phyloP scores from a whole-genome alignment of 2,329 filamentous ascomycete species.

The Blumeria graminis region DNA sequence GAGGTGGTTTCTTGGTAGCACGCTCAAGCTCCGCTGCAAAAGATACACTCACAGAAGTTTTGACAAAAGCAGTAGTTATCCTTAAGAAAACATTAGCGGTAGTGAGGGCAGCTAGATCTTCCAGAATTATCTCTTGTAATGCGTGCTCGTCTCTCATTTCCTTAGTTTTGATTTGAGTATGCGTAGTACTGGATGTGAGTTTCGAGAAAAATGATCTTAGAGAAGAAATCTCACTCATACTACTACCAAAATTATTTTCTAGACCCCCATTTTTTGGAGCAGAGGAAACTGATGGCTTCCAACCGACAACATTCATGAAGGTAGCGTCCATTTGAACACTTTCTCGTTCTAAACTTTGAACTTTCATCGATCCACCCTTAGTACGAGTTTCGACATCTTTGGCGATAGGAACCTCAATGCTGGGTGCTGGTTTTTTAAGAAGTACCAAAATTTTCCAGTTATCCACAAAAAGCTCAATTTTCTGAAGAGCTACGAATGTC shows the following conservation, averaged over 20 bases:
- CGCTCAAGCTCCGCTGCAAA: slow-evolving; percentile 76
- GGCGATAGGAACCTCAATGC: slow-evolving; percentile 46
- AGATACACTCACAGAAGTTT: slow-evolving; percentile 44
- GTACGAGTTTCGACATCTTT: slow-evolving; percentile 61
- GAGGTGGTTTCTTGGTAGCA: slow-evolving; percentile 90
- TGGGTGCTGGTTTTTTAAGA: slow-evolving; percentile 66
- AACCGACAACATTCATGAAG: slow-evolving; percentile 72
- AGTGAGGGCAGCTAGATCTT: slow-evolving; percentile 47
- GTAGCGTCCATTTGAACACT: slow-evolving; percentile 79
- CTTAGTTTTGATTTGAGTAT: slow-evolving; percentile 26
- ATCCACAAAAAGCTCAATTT: slow-evolving; percentile 77
- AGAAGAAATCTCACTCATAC: slow-evolving; percentile 30
- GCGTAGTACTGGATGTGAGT: slow-evolving; percentile 34
- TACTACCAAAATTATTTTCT: slow-evolving; percentile 20
- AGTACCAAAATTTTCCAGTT: slow-evolving; percentile 60
- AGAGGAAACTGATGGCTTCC: slow-evolving; percentile 37
- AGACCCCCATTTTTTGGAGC: slow-evolving; percentile 11
- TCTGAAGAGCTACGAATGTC: slow-evolving; percentile 77
- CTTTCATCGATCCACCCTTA: slow-evolving; percentile 69
- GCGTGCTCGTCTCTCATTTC: slow-evolving; percentile 36
- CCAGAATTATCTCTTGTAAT: slow-evolving; percentile 35
- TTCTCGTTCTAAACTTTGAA: slow-evolving; percentile 56
- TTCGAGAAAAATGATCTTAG: slow-evolving; percentile 60
- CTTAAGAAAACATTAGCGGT: slow-evolving; percentile 69
- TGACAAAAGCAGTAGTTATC: slow-evolving; percentile 62